phyloP scores from a whole-genome alignment of 352 stramenopile species.

The Elongisporangium anandrum region DNA sequence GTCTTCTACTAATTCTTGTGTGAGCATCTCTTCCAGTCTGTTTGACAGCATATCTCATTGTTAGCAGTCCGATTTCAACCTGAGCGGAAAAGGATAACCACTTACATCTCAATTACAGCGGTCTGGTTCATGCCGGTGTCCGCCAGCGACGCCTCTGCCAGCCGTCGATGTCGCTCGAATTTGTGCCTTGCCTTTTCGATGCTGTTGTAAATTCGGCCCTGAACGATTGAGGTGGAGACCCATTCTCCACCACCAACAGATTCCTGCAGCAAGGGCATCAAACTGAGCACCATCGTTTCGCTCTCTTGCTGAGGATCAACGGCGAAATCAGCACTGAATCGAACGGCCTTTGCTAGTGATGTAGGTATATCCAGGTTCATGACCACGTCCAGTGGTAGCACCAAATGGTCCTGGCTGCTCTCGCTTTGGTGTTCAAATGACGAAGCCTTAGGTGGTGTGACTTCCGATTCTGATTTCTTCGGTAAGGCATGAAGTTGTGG shows the following conservation, averaged over 20 bases:
- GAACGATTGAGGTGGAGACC: slow-evolving; percentile 11
- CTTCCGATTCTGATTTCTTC: not conserved
- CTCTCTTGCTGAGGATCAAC: not conserved
- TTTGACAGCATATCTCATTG: not conserved
- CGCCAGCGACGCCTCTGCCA: slow-evolving; percentile 52
- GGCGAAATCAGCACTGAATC: not conserved
- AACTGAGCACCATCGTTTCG: slow-evolving; percentile 14
- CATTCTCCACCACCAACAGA: not conserved
- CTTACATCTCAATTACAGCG: slow-evolving; percentile 61
- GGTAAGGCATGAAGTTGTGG: slow-evolving; percentile 1
- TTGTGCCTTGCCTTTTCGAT: slow-evolving; percentile 49
- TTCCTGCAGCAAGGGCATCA: not conserved
- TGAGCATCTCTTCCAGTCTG: slow-evolving; percentile 28
- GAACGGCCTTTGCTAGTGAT: not conserved
- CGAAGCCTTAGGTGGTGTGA: not conserved
- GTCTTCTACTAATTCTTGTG: slow-evolving; percentile 29
- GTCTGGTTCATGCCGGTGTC: slow-evolving; percentile 54
- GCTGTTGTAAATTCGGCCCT: slow-evolving; percentile 5
- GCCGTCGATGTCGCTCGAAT: slow-evolving; percentile 44
- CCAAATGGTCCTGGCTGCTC: slow-evolving; percentile 4
- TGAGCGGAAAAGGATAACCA: not conserved
- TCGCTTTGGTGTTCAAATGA: not conserved
- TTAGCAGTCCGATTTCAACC: not conserved
- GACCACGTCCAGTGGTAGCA: slow-evolving; percentile 37
- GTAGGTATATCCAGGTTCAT: slow-evolving; percentile 32